A percentile compares a stretch with the other conserved stretches of the same genome.
Conservation (phyloP, 192 early-diverging fungal genomes). For the Entomortierella chlamydospora region DNA sequence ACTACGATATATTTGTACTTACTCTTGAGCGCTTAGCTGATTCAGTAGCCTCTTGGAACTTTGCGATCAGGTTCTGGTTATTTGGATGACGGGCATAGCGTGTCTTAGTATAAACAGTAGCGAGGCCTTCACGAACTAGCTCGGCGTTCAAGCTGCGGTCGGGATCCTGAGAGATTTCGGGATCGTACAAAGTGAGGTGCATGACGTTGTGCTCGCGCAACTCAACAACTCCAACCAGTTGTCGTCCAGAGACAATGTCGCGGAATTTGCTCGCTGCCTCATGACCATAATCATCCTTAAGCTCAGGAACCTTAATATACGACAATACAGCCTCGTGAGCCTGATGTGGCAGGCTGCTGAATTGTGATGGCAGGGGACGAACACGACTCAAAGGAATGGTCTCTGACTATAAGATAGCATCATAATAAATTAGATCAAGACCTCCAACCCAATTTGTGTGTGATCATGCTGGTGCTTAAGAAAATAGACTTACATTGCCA, state of each 20-base stretch:
- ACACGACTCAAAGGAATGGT: constrained; percentile 74
- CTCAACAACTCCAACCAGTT: constrained; percentile 82
- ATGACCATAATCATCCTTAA: constrained; percentile 75
- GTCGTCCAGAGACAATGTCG: constrained; percentile 69
- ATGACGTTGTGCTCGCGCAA: constrained; percentile 66
- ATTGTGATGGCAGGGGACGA: constrained; percentile 80
- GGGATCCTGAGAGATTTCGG: constrained; percentile 63
- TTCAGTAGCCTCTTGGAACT: constrained; percentile 73
- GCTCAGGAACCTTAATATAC: constrained; percentile 75
- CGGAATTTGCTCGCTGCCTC: constrained; percentile 81
- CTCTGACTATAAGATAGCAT: constrained; percentile 64
- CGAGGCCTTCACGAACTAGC: constrained; percentile 73
- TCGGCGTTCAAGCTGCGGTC: constrained; percentile 78
- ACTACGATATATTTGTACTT: constrained; percentile 20
- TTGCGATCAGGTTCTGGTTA: constrained; percentile 67
- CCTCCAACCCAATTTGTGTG: too few relatives aligned
- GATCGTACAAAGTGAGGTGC: constrained; percentile 77
- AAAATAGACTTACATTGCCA: constrained; percentile 79
- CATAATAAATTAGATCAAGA: too few relatives aligned
- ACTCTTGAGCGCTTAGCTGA: constrained; percentile 76
- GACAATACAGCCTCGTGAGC: constrained; percentile 89
- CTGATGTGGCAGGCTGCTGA: constrained; percentile 76
- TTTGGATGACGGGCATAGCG: constrained; percentile 58
- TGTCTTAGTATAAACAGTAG: constrained; percentile 63
- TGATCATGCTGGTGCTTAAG: too few relatives aligned